phyloP scores from a whole-genome alignment of 768 basidiomycete species.

The Rhodosporidiobolus sp. region DNA sequence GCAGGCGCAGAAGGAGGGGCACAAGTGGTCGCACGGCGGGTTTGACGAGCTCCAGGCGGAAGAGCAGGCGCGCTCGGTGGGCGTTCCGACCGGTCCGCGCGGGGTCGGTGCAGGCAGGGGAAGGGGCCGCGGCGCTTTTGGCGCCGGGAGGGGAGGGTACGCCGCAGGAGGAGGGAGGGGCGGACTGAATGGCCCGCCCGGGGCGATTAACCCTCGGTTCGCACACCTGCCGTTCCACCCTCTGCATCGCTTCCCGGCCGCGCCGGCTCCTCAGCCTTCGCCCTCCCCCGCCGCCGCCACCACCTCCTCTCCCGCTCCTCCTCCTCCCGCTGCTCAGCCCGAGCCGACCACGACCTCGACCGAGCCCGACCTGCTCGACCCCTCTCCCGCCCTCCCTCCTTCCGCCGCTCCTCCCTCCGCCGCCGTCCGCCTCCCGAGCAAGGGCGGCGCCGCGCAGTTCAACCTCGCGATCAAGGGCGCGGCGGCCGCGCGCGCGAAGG shows the following conservation, averaged over 20 bases:
- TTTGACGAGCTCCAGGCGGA: constrained; percentile 79
- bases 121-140: not conserved
- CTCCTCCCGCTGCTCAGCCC: not conserved
- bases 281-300: not conserved
- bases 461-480: constrained; percentile 20
- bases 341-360: not conserved
- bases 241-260: constrained; percentile 29
- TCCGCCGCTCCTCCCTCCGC: not conserved
- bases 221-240: constrained; percentile 39
- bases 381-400: not conserved
- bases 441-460: constrained; percentile 8
- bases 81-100: constrained; percentile 2
- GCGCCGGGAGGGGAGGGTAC: not conserved
- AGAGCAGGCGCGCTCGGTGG: constrained; percentile 57
- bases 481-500: not conserved
- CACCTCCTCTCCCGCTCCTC: not conserved
- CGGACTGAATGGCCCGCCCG: constrained; percentile 6
- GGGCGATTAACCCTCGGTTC: constrained; percentile 36
- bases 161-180: too few relatives aligned
- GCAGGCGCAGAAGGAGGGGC: constrained; percentile 48
- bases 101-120: not conserved
- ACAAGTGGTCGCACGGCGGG: constrained; percentile 77
- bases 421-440: constrained; percentile 11
- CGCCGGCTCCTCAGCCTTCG: not conserved
- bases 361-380: not conserved